These are phyloP conservation scores for Cutaneotrichosporon spelunceum DNA, from an alignment of 1,284 basidiomycete species.

Conservation along the genomic window DNA sequence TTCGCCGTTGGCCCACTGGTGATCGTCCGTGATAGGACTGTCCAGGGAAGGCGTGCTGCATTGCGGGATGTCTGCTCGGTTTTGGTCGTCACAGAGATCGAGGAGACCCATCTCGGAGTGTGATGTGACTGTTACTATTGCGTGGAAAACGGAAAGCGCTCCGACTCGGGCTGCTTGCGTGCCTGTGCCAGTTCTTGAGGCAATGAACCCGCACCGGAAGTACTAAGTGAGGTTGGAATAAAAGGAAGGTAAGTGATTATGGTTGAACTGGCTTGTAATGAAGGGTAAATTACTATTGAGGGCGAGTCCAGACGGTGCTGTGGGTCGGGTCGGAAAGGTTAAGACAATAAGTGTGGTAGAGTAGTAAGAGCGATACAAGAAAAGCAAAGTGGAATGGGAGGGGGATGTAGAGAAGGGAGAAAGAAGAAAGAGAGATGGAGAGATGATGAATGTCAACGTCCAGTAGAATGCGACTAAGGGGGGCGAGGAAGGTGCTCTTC, in stretches of 20 bases:
- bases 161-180: neutral
- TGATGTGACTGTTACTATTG: neutral
- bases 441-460: neutral
- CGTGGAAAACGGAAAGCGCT: neutral
- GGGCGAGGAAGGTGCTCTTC: neutral
- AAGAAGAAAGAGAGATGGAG: neutral
- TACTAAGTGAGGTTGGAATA: neutral
- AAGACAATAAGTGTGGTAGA: no score
- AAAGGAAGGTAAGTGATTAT: neutral
- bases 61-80: neutral
- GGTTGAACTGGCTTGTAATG: neutral
- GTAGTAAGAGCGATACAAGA: neutral
- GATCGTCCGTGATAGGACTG: neutral
- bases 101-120: neutral
- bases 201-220: neutral
- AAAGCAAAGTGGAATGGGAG: neutral
- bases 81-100: neutral
- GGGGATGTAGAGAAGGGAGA: neutral
- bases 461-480: no score
- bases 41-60: neutral
- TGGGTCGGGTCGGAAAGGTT: neutral
- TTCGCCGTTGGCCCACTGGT: slow-evolving; percentile 9
- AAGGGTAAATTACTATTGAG: neutral
- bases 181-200: neutral
- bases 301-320: neutral